Base-by-base conservation (phyloP, 2,329 filamentous ascomycete species). In the Epichloe brachyelytri region DNA sequence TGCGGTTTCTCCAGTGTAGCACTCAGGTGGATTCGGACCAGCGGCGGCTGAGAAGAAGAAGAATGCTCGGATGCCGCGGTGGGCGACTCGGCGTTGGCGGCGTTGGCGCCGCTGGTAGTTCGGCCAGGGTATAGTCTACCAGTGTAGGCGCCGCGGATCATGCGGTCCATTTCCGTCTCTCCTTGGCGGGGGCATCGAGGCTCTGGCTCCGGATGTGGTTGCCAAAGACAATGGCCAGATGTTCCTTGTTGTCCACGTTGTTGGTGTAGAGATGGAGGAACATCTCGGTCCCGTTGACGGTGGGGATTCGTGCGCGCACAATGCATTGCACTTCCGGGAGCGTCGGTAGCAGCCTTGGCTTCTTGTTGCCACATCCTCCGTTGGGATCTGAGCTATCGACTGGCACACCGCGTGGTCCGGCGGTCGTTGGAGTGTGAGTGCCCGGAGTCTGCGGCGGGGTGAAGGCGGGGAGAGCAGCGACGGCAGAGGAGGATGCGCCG, bases 1-100 rank as follows among this genome's bases (percentile, higher is more conserved):
- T 1, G 94, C 93, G 1, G 93, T 98, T 73, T 98, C 93, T 53
- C 93, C 93, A 0, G 93, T 98, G 68, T 98, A 98, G 71, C 93
- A 98, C 68, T 98, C 93, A 3, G 88, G 67, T 98, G 93, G 63
- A 98, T 98, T 52, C 93, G 80, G 45, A 98, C 91, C 39, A 98
- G 73, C 0, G 93, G 88, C 48, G 55, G 52, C 41, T 62, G 58
- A 7, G 51, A 37, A n/a, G 48, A 30, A 40, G 36, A 20, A 39
- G 37, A 49, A 43, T 54, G 48, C 30, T 38, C 48, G 38, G 20
- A 22, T 20, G 49, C 20, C 11, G 40, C 10, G 2, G 33, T 33
- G n/a, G 17, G 54, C 5, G 54, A 52, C 15, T 58, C 55, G 1
- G 57, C 57, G 10, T 58, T 64, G 56, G 61, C 55, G 1, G 57